Base-by-base conservation (phyloP, 2,329 filamentous ascomycete genomes). In the Sporothrix protearum region DNA sequence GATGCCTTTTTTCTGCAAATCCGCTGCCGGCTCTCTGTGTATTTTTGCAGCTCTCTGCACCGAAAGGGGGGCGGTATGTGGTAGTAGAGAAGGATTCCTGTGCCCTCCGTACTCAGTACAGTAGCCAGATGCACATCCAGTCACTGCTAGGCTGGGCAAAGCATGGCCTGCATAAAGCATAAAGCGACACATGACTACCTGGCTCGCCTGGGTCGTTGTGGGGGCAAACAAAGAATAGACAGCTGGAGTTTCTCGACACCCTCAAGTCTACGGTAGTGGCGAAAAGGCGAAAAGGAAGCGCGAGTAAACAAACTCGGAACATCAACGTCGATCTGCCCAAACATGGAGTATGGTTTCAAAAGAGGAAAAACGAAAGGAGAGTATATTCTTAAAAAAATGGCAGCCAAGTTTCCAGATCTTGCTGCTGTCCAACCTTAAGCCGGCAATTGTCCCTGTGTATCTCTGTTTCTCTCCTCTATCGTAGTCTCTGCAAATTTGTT, bases 11-110 rank as follows among this genome's bases (percentile, higher is more conserved):
- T 12, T 9, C 33, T 39, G 3, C 19, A 22, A 36, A 14, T 14
- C 14, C 42, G 14, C 14, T 61, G 30, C 8, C 16, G 5, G 6
- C 39, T 22, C 19, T 14, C 19, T 12, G 33, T 39, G 33, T 28
- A n/a, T 47, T n/a, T 28, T 22, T 47, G 22, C 53, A 25, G 10
- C 53, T 33, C 14, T 14, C 28, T 28, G 14, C 28, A 47, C 16
- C 8, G 42, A 49, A 19, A 66, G 33, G 14, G 63, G 39, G 6
- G 63, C 25, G 39, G n/a, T n/a, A 33, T 66, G 8, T 22, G 63
- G 63, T 66, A 25, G 63, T 49, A 66, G 42, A 19, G 63, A 66
- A 66, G 63, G 63, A 66, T 66, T 49, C 63, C 25, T 49, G 61
- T 66, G 61, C 16, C n/a, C n/a, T n/a, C n/a, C n/a, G n/a, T n/a